A percentile compares a stretch with the other conserved stretches of the same genome.
phyloP scores from a whole-genome alignment of 306 rosid species.

The Rosa lucieae region DNA sequence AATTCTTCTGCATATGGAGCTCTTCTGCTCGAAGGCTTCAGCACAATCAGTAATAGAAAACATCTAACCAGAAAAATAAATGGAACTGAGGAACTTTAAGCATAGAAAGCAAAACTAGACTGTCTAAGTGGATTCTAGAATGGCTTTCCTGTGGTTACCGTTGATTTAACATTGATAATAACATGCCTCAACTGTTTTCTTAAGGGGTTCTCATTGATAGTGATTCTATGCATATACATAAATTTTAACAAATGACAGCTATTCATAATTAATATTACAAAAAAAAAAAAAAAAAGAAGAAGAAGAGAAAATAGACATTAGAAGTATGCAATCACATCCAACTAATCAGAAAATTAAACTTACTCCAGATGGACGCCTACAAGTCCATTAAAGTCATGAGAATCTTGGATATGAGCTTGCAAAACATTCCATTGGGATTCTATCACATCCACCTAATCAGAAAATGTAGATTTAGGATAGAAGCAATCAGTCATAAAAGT shows the following conservation, averaged over 20 bases:
- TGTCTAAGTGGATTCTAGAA: background rate
- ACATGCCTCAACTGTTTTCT: background rate
- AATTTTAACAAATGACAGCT: background rate
- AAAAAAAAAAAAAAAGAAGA: constrained; percentile 16
- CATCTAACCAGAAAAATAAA: background rate
- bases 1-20: background rate
- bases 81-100: background rate
- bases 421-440: constrained; percentile 96
- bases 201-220: background rate
- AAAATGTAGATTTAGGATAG: background rate
- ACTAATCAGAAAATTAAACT: constrained; percentile 26
- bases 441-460: constrained; percentile 82
- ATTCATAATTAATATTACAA: constrained; percentile 4
- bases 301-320: background rate
- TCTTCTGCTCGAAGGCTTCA: background rate
- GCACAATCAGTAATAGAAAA: background rate
- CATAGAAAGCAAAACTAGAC: background rate
- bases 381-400: constrained; percentile 87
- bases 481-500: background rate
- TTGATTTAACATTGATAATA: constrained; percentile 6
- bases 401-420: constrained; percentile 88
- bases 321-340: background rate
- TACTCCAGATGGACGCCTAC: constrained; percentile 95
- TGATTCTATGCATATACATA: constrained; percentile 15
- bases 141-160: background rate